These are phyloP conservation scores for Camelina sativa DNA, from an alignment of 345 rosid genomes.

Conservation along the genomic window DNA sequence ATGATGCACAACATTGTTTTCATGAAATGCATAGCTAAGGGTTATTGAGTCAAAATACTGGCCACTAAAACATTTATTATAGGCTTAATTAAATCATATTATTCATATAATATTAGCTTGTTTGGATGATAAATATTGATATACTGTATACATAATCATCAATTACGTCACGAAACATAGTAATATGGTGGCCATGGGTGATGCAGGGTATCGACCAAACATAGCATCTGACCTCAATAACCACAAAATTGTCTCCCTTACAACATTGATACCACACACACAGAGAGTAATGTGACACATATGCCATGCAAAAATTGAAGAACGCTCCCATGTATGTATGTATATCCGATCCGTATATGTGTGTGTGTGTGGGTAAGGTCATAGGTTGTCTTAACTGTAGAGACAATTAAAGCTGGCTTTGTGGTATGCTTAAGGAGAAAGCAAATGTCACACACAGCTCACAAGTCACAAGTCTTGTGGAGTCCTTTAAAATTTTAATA, in stretches of 20 bases:
- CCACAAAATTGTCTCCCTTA: conserved; percentile 42
- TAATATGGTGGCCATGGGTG: conserved; percentile 31
- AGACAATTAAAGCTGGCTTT: conserved; percentile 28
- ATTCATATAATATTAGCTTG: background rate
- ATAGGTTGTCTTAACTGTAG: conserved; percentile 32
- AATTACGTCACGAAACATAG: conserved; percentile 26
- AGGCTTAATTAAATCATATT: background rate
- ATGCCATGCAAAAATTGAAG: conserved; percentile 1
- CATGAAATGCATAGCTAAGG: background rate
- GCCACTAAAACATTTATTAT: background rate
- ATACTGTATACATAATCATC: background rate
- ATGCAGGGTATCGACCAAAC: conserved; percentile 39
- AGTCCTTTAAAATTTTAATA: background rate
- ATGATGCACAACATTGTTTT: too few relatives aligned
- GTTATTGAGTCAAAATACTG: background rate
- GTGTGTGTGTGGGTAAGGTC: background rate
- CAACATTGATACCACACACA: conserved; percentile 30
- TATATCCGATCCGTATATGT: background rate
- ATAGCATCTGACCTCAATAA: conserved; percentile 35
- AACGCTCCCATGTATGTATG: background rate
- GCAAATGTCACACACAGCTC: conserved; percentile 32
- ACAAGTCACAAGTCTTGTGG: conserved; percentile 21
- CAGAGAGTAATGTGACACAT: background rate
- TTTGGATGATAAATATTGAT: background rate
- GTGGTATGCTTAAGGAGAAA: conserved; percentile 32